Conservation (phyloP, 345 rosid genomes). For the Eucalyptus caleyi region DNA sequence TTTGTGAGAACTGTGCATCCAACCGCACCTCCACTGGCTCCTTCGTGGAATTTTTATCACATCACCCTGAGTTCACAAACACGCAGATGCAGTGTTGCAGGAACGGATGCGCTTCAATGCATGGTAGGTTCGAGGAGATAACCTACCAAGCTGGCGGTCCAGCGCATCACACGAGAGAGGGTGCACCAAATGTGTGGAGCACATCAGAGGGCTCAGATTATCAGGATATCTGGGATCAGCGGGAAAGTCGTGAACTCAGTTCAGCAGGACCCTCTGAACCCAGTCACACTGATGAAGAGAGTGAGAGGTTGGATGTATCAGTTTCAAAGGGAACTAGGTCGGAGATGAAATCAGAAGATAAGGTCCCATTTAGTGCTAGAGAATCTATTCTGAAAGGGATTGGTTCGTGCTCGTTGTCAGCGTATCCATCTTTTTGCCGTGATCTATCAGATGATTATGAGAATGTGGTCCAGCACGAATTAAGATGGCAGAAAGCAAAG, state of each 20-base stretch:
- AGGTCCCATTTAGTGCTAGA: slow-evolving; percentile 2
- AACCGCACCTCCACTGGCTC: slow-evolving; percentile 65
- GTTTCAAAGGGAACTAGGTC: slow-evolving; percentile 1
- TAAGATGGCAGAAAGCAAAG: slow-evolving; percentile 65
- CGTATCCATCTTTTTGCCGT: background rate
- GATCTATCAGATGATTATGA: slow-evolving; percentile 23
- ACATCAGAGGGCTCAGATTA: slow-evolving; percentile 6
- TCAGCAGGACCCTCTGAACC: slow-evolving; percentile 33
- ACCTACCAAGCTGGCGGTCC: slow-evolving; percentile 42
- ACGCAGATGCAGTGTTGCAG: slow-evolving; percentile 28
- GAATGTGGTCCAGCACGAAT: slow-evolving; percentile 33
- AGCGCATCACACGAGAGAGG: slow-evolving; percentile 14
- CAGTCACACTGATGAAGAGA: slow-evolving; percentile 50
- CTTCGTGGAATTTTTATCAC: slow-evolving; percentile 31
- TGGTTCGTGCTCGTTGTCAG: slow-evolving; percentile 22
- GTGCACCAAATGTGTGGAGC: slow-evolving; percentile 2
- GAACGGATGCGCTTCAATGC: slow-evolving; percentile 64
- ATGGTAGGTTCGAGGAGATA: slow-evolving; percentile 80
- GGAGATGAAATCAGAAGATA: slow-evolving; percentile 6
- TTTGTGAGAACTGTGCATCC: slow-evolving; percentile 59
- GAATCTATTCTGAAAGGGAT: slow-evolving; percentile 7
- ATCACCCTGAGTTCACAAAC: slow-evolving; percentile 16
- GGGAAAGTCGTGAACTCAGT: slow-evolving; percentile 64
- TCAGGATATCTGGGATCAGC: slow-evolving; percentile 58
- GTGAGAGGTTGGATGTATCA: slow-evolving; percentile 15